Evolutionary conservation across 768 basidiomycete species (phyloP).

Genomic region (Serpula lacrymans): DNA sequence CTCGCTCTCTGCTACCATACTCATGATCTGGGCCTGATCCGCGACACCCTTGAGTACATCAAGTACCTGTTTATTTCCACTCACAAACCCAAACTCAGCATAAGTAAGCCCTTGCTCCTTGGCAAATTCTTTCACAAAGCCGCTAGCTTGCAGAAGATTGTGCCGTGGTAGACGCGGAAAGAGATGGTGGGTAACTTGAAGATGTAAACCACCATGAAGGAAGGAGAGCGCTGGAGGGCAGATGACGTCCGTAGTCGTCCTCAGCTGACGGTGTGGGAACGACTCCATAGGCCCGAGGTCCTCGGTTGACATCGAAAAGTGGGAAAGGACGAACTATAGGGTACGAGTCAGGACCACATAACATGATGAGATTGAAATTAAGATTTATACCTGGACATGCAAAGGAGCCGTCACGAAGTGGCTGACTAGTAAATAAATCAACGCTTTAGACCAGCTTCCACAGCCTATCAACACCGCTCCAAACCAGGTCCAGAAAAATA

Average conservation of each 20-base stretch:
- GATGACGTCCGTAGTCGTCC: slow-evolving; percentile 96
- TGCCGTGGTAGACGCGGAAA: slow-evolving; percentile 95
- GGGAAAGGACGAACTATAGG: slow-evolving; percentile 91
- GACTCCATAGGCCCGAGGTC: slow-evolving; percentile 91
- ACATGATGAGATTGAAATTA: neutral
- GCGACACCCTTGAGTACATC: slow-evolving; percentile 83
- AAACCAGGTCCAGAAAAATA: slow-evolving; percentile 92
- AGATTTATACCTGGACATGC: slow-evolving; percentile 78
- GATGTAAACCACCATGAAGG: slow-evolving; percentile 94
- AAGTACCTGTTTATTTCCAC: slow-evolving; percentile 83
- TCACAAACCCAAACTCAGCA: slow-evolving; percentile 86
- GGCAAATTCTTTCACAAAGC: slow-evolving; percentile 85
- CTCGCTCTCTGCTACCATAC: slow-evolving; percentile 76
- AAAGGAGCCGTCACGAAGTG: slow-evolving; percentile 86
- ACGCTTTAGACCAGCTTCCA: slow-evolving; percentile 63
- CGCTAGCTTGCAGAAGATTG: slow-evolving; percentile 80
- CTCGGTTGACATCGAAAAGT: slow-evolving; percentile 92
- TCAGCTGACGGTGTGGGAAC: slow-evolving; percentile 89
- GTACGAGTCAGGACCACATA: too few relatives aligned
- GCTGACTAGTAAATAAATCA: slow-evolving; percentile 79
- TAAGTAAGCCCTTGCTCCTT: slow-evolving; percentile 81
- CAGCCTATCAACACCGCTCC: slow-evolving; percentile 64
- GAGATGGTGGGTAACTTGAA: slow-evolving; percentile 96
- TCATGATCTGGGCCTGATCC: slow-evolving; percentile 79
- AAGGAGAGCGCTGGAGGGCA: slow-evolving; percentile 83